Percentiles rank a stretch among this genome's conserved stretches.
These are phyloP conservation scores for Teunomyces pallodes DNA, from an alignment of 805 yeast species.

Conservation along the genomic window DNA sequence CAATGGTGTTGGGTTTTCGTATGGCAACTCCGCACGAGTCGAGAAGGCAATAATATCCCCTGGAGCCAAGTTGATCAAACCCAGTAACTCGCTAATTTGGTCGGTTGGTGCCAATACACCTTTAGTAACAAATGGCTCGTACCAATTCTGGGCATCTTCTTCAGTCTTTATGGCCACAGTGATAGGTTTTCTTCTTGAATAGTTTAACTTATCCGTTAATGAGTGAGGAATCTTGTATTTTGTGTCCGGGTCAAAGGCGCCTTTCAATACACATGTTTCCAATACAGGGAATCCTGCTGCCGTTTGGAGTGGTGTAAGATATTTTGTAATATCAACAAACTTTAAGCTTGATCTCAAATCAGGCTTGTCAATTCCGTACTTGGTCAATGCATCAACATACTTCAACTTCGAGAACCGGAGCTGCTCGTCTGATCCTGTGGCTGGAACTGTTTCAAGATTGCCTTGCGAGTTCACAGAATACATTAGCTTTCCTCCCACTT, in stretches of 20 bases:
- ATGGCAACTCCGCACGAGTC: slow-evolving; percentile 66
- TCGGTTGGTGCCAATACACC: slow-evolving; percentile 18
- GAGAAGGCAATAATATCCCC: slow-evolving; percentile 80
- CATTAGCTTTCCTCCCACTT: slow-evolving; percentile 38
- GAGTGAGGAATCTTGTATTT: slow-evolving; percentile 33
- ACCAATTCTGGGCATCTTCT: slow-evolving; percentile 45
- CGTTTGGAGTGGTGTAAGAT: slow-evolving; percentile 28
- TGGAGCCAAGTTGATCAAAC: slow-evolving; percentile 40
- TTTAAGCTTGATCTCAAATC: slow-evolving; percentile 68
- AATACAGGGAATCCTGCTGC: slow-evolving; percentile 56
- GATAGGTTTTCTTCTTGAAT: slow-evolving; percentile 57
- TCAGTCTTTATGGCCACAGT: slow-evolving; percentile 49
- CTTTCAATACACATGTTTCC: slow-evolving; percentile 67
- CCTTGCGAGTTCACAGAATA: slow-evolving; percentile 35
- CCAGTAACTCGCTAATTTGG: slow-evolving; percentile 13
- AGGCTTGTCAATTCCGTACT: slow-evolving; percentile 92
- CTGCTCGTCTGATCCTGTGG: slow-evolving; percentile 9
- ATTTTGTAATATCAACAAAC: slow-evolving; percentile 48
- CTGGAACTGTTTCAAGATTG: slow-evolving; percentile 23
- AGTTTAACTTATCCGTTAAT: slow-evolving; percentile 42
- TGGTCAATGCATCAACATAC: slow-evolving; percentile 66
- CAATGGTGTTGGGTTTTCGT: slow-evolving; percentile 94
- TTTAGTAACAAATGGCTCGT: slow-evolving; percentile 30
- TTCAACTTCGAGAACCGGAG: slow-evolving; percentile 41
- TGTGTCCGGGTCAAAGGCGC: slow-evolving; percentile 34